Evolutionary conservation across 139 green algal species (phyloP), one percentile per base, ranked within the genome.

Genomic region (Chlorella sp.): DNA sequence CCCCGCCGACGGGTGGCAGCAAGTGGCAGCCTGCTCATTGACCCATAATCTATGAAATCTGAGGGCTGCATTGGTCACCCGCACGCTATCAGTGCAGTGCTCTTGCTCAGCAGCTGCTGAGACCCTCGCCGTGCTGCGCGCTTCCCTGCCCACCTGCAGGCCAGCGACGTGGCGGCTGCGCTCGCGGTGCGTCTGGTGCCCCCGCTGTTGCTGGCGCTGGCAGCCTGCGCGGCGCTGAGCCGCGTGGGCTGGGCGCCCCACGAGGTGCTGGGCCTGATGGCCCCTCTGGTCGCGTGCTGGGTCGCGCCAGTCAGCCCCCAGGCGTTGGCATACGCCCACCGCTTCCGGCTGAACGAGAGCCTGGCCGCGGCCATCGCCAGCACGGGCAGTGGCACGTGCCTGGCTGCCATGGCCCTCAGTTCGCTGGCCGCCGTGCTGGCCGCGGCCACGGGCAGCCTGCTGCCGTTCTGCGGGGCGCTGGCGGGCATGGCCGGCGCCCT

Each of bases 1-100:
- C 31, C 58, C 19, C 17, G 31, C 31, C 65, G 31, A 6, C 7
- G n/a, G n/a, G n/a, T 41, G 33, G 45, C 36, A n/a, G n/a, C n/a
- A 62, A 62, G 68, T 27, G 51, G 51, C 70, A 35, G 56, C 48
- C 9, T 17, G 77, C 77, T 83, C 77, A 45, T n/a, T 83, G 77
- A 78, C 29, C 50, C 35, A 23, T 31, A 60, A 68, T 55, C 36
- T 83, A 83, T 83, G 77, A 83, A 83, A 83, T 83, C 59, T 83
- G 77, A 83, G 77, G 77, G 70, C 70, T 63, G 27, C n/a, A n/a
- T n/a, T n/a, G n/a, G n/a, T n/a, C n/a, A n/a, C n/a, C n/a, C n/a
- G n/a, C n/a, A n/a, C n/a, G n/a, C n/a, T n/a, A n/a, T n/a, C n/a
- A n/a, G n/a, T n/a, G n/a, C n/a, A n/a, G n/a, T n/a, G n/a, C n/a